A percentile compares a stretch with the other conserved stretches of the same genome.
phyloP scores from a whole-genome alignment of 768 basidiomycete genomes.

The Flagelloscypha sp. region DNA sequence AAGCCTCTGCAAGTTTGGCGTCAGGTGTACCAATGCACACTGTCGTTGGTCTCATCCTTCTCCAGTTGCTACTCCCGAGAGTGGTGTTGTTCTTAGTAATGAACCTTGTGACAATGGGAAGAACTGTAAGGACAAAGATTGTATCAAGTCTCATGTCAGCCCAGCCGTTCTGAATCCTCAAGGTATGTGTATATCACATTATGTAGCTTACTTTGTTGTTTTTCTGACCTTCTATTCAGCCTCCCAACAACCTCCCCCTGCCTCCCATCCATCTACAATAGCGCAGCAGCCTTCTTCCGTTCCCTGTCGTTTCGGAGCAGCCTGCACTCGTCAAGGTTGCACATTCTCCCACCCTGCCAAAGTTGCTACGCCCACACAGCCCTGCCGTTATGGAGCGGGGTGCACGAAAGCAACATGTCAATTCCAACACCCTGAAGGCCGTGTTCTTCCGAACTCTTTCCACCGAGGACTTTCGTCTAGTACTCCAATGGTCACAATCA shows the following conservation, averaged over 20 bases:
- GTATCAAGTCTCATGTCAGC: slow-evolving; percentile 84
- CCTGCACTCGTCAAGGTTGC: slow-evolving; percentile 64
- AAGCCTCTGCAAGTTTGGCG: slow-evolving; percentile 86
- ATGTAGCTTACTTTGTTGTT: slow-evolving; percentile 8
- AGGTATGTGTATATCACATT: slow-evolving; percentile 29
- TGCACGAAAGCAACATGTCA: slow-evolving; percentile 83
- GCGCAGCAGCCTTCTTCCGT: slow-evolving; percentile 18
- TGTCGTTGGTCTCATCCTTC: slow-evolving; percentile 94
- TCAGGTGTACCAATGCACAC: slow-evolving; percentile 83
- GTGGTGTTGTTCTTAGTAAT: slow-evolving; percentile 89
- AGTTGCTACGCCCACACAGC: slow-evolving; percentile 25
- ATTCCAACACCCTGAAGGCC: slow-evolving; percentile 88
- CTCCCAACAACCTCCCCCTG: slow-evolving; percentile 21
- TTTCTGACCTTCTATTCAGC: slow-evolving; percentile 25
- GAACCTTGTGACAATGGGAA: slow-evolving; percentile 88
- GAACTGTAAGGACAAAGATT: slow-evolving; percentile 89
- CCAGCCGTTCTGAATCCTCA: slow-evolving; percentile 69
- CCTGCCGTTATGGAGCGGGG: slow-evolving; percentile 76
- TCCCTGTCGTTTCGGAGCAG: slow-evolving; percentile 61
- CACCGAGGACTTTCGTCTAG: slow-evolving; percentile 64
- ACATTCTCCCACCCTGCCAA: slow-evolving; percentile 60
- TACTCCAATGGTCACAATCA: slow-evolving; percentile 53
- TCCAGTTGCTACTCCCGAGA: slow-evolving; percentile 93
- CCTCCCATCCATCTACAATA: slow-evolving; percentile 19
- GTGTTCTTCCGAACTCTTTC: slow-evolving; percentile 72